Evolutionary conservation across 2,329 filamentous ascomycete species (phyloP).

Genomic region (Bipolaris gigantea): DNA sequence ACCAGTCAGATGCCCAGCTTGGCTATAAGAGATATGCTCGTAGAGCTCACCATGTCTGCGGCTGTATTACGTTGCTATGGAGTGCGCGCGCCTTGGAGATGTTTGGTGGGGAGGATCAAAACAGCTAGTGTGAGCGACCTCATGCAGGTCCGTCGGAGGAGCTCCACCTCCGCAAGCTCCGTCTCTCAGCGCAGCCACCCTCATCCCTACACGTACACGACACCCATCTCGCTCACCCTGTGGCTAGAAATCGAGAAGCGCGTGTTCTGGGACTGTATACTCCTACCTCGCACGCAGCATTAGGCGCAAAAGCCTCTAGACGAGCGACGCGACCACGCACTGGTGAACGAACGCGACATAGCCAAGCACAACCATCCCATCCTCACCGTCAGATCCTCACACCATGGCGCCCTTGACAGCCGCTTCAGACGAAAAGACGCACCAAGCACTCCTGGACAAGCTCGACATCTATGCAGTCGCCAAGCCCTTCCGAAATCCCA

Average conservation of each 20-base stretch:
- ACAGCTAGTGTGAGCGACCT: conserved; percentile 26
- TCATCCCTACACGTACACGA: not conserved
- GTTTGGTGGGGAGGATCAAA: conserved; percentile 31
- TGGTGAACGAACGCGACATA: not conserved
- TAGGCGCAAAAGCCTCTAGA: not conserved
- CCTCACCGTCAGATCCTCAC: not conserved
- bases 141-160: conserved; percentile 15
- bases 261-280: not conserved
- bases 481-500: conserved; percentile 86
- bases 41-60: conserved; percentile 31
- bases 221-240: not conserved
- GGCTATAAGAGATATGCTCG: not conserved
- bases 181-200: conserved; percentile 8
- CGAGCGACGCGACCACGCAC: conserved; percentile 5
- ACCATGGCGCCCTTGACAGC: conserved; percentile 64
- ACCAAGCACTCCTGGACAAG: conserved; percentile 83
- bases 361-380: not conserved
- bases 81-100: conserved; percentile 24
- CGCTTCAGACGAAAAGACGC: conserved; percentile 73
- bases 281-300: not conserved
- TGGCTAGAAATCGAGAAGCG: not conserved
- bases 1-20: conserved; percentile 15
- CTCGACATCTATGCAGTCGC: conserved; percentile 86
- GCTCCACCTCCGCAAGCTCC: conserved; percentile 29
- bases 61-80: conserved; percentile 3